Evolutionary conservation across 1,139 yeast genomes (phyloP).

Genomic region (Kodamaea fungicola): DNA sequence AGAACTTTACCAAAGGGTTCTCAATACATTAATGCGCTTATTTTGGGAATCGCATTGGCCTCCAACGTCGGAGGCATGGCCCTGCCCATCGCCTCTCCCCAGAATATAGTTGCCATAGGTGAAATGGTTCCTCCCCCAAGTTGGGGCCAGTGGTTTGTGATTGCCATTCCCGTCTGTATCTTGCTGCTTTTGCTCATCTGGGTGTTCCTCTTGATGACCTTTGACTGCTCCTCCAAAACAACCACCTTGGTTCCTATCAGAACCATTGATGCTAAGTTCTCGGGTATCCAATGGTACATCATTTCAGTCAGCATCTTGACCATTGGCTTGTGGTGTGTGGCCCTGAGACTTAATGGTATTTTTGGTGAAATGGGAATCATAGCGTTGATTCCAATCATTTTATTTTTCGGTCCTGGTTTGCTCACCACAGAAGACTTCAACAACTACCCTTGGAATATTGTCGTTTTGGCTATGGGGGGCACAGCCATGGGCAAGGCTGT

Average conservation of each 20-base stretch:
- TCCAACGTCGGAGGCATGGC: slow-evolving; percentile 78
- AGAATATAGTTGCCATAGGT: slow-evolving; percentile 70
- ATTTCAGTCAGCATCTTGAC: slow-evolving; percentile 50
- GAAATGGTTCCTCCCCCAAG: slow-evolving; percentile 64
- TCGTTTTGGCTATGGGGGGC: slow-evolving; percentile 76
- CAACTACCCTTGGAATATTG: slow-evolving; percentile 75
- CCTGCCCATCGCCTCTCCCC: slow-evolving; percentile 79
- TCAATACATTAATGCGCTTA: slow-evolving; percentile 59
- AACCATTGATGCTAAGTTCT: slow-evolving; percentile 58
- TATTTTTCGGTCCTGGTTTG: slow-evolving; percentile 70
- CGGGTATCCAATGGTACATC: slow-evolving; percentile 63
- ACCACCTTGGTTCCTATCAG: slow-evolving; percentile 48
- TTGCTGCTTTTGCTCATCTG: slow-evolving; percentile 54
- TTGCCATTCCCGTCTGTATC: slow-evolving; percentile 63
- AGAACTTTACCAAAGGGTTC: slow-evolving; percentile 61
- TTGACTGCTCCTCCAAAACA: slow-evolving; percentile 43
- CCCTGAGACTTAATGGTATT: slow-evolving; percentile 49
- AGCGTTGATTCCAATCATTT: slow-evolving; percentile 61
- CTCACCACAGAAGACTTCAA: slow-evolving; percentile 64
- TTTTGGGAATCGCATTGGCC: slow-evolving; percentile 69
- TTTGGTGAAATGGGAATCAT: slow-evolving; percentile 74
- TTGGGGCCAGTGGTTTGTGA: slow-evolving; percentile 77
- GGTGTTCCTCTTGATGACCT: slow-evolving; percentile 55
- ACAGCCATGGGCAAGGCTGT: slow-evolving; percentile 74
- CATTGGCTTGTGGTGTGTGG: slow-evolving; percentile 71